phyloP scores from a whole-genome alignment of 768 basidiomycete species.

The Pholiota molesta region DNA sequence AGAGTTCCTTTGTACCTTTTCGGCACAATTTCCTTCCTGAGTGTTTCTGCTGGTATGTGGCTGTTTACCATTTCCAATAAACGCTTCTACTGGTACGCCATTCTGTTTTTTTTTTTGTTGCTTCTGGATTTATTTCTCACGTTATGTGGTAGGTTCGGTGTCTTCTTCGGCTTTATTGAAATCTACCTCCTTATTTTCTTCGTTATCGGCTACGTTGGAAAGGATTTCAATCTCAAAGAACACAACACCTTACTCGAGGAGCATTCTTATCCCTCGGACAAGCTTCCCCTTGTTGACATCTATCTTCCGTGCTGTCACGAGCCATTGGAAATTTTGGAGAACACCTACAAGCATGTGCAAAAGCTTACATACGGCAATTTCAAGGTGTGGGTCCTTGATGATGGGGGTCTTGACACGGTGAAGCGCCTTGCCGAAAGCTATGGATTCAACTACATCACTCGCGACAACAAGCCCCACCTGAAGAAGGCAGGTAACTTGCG shows the following conservation, averaged over 20 bases:
- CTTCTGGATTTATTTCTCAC: not conserved
- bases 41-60: slow-evolving; percentile 30
- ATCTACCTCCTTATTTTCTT: slow-evolving; percentile 26
- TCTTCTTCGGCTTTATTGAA: slow-evolving; percentile 28
- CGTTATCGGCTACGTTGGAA: slow-evolving; percentile 26
- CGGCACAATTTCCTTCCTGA: slow-evolving; percentile 29
- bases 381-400: slow-evolving; percentile 31
- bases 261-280: slow-evolving; percentile 19
- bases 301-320: slow-evolving; percentile 32
- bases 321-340: slow-evolving; percentile 30
- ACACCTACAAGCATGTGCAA: slow-evolving; percentile 32
- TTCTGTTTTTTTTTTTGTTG: not conserved
- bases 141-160: slow-evolving; percentile 22
- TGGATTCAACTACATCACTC: slow-evolving; percentile 30
- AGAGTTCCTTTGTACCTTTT: slow-evolving; percentile 25
- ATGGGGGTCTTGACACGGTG: slow-evolving; percentile 27
- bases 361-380: slow-evolving; percentile 29
- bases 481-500: slow-evolving; percentile 33
- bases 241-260: slow-evolving; percentile 24
- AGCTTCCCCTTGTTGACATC: slow-evolving; percentile 29
- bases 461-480: slow-evolving; percentile 28
- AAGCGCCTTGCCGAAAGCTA: slow-evolving; percentile 23
- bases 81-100: slow-evolving; percentile 28
- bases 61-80: slow-evolving; percentile 27
- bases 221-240: slow-evolving; percentile 26